Evolutionary conservation across 805 yeast species (phyloP).

Genomic region (Metschnikowia koreensis): DNA sequence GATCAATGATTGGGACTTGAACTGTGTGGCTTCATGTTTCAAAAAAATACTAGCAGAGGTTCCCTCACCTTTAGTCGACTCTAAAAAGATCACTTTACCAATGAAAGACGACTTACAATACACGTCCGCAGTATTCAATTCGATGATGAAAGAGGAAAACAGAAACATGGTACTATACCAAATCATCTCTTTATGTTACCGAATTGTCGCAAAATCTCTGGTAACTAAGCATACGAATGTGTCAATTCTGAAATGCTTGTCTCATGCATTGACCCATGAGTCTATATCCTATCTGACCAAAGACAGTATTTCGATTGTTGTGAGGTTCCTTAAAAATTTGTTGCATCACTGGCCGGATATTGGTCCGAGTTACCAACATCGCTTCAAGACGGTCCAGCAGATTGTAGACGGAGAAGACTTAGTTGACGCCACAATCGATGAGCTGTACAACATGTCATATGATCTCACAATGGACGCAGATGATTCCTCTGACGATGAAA

Average conservation of each 20-base stretch:
- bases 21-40: constrained; percentile 47
- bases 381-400: constrained; percentile 17
- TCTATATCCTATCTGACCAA: constrained; percentile 35
- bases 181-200: constrained; percentile 37
- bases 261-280: constrained; percentile 58
- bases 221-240: constrained; percentile 24
- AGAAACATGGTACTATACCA: constrained; percentile 40
- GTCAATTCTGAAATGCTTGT: constrained; percentile 46
- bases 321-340: constrained; percentile 52
- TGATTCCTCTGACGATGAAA: constrained; percentile 20
- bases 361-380: constrained; percentile 10
- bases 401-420: constrained; percentile 17
- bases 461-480: constrained; percentile 24
- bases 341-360: constrained; percentile 49
- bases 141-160: constrained; percentile 27
- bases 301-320: constrained; percentile 50
- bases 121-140: constrained; percentile 36
- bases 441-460: constrained; percentile 33
- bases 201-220: constrained; percentile 32
- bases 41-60: constrained; percentile 50
- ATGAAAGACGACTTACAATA: constrained; percentile 48
- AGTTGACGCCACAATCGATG: constrained; percentile 18
- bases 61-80: constrained; percentile 53
- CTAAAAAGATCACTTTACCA: constrained; percentile 50
- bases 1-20: constrained; percentile 56